Evolutionary conservation across 179 eudicot genomes (phyloP).

Genomic region (Beta lomatogona): DNA sequence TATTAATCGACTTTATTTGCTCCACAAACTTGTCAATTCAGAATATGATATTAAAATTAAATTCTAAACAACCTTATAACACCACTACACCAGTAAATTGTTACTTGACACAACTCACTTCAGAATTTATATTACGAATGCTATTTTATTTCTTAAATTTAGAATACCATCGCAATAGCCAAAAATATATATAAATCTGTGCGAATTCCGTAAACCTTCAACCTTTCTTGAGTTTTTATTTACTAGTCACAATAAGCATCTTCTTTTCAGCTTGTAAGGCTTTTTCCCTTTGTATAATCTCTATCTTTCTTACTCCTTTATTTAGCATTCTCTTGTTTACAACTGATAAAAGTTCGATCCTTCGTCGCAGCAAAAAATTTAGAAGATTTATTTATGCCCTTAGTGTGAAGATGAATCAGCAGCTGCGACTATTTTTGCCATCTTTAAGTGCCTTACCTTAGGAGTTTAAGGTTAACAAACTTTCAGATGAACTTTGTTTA

Average conservation of each 20-base stretch:
- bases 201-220: slow-evolving; percentile 38
- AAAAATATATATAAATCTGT: background rate
- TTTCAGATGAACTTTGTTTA: no score
- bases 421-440: no score
- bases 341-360: no score
- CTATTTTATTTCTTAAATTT: background rate
- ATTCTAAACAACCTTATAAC: background rate
- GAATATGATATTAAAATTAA: background rate
- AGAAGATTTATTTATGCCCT: no score
- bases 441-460: no score
- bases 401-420: no score
- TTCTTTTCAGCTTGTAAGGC: slow-evolving; percentile 50
- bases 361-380: no score
- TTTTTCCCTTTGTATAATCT: slow-evolving; percentile 54
- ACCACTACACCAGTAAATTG: background rate
- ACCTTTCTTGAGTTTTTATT: slow-evolving; percentile 58
- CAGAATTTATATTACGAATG: background rate
- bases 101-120: no score
- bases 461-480: no score
- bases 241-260: slow-evolving; percentile 50
- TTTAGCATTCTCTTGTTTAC: slow-evolving; percentile 66
- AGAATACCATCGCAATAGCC: background rate
- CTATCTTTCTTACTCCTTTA: slow-evolving; percentile 61
- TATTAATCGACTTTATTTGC: background rate
- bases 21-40: background rate